phyloP scores from a whole-genome alignment of 2,329 filamentous ascomycete species.

The Scedosporium minutisporum region DNA sequence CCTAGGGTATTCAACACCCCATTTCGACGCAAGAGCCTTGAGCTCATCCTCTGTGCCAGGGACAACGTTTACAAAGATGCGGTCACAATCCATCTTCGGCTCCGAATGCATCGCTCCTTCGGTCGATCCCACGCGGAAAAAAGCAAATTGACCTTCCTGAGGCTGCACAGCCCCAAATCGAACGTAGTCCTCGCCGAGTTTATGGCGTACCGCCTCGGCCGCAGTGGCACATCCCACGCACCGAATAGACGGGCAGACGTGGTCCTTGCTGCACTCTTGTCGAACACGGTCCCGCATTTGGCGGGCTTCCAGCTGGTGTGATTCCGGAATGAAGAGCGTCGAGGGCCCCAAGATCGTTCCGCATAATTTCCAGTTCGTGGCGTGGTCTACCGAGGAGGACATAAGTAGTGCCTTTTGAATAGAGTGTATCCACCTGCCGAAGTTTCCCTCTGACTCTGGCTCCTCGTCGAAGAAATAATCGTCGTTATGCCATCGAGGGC shows the following conservation, averaged over 20 bases:
- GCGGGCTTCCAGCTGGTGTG: slow-evolving; percentile 22
- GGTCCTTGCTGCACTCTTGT: slow-evolving; percentile 17
- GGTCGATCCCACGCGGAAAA: slow-evolving; percentile 31
- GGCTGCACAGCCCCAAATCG: slow-evolving; percentile 15
- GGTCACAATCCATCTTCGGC: slow-evolving; percentile 21
- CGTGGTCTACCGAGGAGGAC: background rate
- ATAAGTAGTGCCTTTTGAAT: background rate
- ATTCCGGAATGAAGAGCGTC: slow-evolving; percentile 31
- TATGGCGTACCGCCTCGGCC: slow-evolving; percentile 26
- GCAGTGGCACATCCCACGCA: slow-evolving; percentile 33
- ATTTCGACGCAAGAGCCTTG: slow-evolving; percentile 19
- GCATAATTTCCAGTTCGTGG: slow-evolving; percentile 38
- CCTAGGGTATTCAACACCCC: slow-evolving; percentile 29
- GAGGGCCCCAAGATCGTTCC: slow-evolving; percentile 34
- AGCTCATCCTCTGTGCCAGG: slow-evolving; percentile 25
- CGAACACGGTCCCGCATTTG: slow-evolving; percentile 20
- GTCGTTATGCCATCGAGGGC: slow-evolving; percentile 38
- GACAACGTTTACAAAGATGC: slow-evolving; percentile 29
- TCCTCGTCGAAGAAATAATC: slow-evolving; percentile 31
- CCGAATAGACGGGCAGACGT: slow-evolving; percentile 30
- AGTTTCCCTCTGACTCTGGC: slow-evolving; percentile 8
- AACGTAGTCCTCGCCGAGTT: slow-evolving; percentile 16
- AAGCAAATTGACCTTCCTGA: slow-evolving; percentile 23
- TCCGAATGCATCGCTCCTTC: slow-evolving; percentile 33
- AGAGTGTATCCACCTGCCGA: background rate